Base-by-base conservation (phyloP, 31 red algal species). In the Asparagopsis taxiformis region DNA sequence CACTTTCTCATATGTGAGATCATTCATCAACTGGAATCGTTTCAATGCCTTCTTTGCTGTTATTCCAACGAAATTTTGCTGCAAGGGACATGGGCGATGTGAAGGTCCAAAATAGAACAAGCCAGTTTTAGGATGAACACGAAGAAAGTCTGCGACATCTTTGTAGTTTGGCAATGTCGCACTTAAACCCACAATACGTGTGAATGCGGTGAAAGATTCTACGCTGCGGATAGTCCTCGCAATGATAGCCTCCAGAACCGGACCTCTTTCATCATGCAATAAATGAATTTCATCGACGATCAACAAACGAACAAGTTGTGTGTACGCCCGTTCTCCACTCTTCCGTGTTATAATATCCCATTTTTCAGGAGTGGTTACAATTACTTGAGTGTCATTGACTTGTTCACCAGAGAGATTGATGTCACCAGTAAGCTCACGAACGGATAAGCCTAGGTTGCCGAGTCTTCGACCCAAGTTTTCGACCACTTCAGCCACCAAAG, bases 261-360 rank as follows among this genome's bases (percentile, higher is more conserved):
- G 84, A 25, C 97, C 97, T 36, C 97, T 65, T 51, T 95, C 92
- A 55, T 99, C 97, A 44, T 88, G 84, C 0, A 99, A 66, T 19
- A 99, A 65, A 66, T 99, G 97, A 31, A 99, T 82, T 77, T 99
- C 97, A 62, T 99, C 97, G 20, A 99, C 50, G 2, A 99, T 92
- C n/a, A 99, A 53, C 51, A 99, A 68, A 20, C 66, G 65, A 31
- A 93, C 79, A 15, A 84, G 67, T 25, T 51, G 62, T 21, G 87
- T 68, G 30, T 76, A 84, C 19, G 74, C 69, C 3, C 85, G 79
- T 39, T 90, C 95, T 0, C 51, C 62, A 10, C 87, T 71, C 61
- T 98, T 93, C n/a, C 97, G 74, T 6, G 91, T 99, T 4, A 99
- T 65, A 20, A 99, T 92, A 31, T 99, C 97, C 97, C 97, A 99